Base-by-base conservation (phyloP, 106 monocot species). In the Acorus calamus region DNA sequence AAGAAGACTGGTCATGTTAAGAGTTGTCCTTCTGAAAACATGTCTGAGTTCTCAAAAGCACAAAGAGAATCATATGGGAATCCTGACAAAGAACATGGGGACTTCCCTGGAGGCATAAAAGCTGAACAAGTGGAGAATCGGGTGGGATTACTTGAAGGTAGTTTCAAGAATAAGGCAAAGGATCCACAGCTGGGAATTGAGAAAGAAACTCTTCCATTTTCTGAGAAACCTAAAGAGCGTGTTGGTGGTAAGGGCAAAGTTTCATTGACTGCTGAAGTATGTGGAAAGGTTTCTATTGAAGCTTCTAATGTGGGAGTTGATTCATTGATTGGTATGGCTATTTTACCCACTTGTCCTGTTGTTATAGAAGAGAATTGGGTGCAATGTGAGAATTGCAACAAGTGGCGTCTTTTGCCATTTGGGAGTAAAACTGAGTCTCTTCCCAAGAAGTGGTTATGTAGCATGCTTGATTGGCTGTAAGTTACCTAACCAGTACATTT, bases 331-430 rank as follows among this genome's bases (percentile, higher is more conserved):
- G 59, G 51, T 60, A 64, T 11, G 46, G 56, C 46, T 55, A 2
- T 11, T 61, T 47, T 52, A 52, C 47, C 54, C 53, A 5, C 5
- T 13, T 50, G 13, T 67, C 74, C 52, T 53, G 74, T 74, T 54
- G 60, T 84, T 73, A 78, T 87, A 77, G 59, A 87, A 13, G 88
- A 89, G 8, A 58, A 71, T 61, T 89, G 88, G 88, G 88, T 89
- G 6, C 52, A 59, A 42, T 89, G 88, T 74, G 88, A 89, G 55
- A 76, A 42, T 59, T 89, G 88, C 56, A 70, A 79, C 42, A 81
- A 76, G 59, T 89, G 88, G 88, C 81, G 88, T 56, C 79, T 89
- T 7, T 77, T 84, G 67, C 84, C 88, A 6, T 78, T 76, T 73
- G 73, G 78, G 63, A 66, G 55, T 3, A 55, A 81, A 61, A 78